Evolutionary conservation across 2,329 filamentous ascomycete genomes (phyloP), one percentile per base, ranked within the genome.

Genomic region (Byssoonygena ceratinophila): DNA sequence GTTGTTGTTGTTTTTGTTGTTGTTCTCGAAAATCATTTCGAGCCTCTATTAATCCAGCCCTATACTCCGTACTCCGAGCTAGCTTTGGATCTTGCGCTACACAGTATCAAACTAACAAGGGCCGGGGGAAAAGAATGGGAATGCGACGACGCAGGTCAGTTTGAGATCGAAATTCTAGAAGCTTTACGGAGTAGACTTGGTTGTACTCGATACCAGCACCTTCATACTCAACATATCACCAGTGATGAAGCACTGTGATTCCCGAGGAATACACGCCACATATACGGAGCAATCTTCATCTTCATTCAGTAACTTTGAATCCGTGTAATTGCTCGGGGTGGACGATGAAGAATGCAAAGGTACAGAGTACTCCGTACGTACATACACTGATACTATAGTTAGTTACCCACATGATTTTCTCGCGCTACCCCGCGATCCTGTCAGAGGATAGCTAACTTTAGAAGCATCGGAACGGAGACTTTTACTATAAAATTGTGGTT

Each of bases 381-480:
- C n/a, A n/a, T 29, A 9, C 27, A 29, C 34, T 37, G 34, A n/a
- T 18, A 34, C 32, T 34, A 3, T 3, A n/a, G 12, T 11, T 14
- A 14, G 7, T 14, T 29, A 11, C 11, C 27, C 27, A 11, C 27
- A 29, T 5, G 27, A 22, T 32, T 6, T 5, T 41, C 18, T 41
- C 39, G 36, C n/a, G 25, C 27, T 50, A 50, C 47, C 47, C 47
- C 47, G 47, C 47, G 47, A 50, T 49, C 27, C 29, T 44, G 22
- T 16, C 20, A 23, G 22, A 44, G 3, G 40, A 12, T 12, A 44
- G 29, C 31, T 46, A 46, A 46, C 36, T 46, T 45, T 36, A 23
- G 44, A 36, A 6, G 12, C 7, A 44, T 27, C 4, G 14, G 12
- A 16, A 6, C 16, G 16, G n/a, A 40, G 36, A 18, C 18, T 11